Evolutionary conservation across 2,329 filamentous ascomycete genomes (phyloP), one percentile per base, ranked within the genome.

Genomic region (Colletotrichum sidae): DNA sequence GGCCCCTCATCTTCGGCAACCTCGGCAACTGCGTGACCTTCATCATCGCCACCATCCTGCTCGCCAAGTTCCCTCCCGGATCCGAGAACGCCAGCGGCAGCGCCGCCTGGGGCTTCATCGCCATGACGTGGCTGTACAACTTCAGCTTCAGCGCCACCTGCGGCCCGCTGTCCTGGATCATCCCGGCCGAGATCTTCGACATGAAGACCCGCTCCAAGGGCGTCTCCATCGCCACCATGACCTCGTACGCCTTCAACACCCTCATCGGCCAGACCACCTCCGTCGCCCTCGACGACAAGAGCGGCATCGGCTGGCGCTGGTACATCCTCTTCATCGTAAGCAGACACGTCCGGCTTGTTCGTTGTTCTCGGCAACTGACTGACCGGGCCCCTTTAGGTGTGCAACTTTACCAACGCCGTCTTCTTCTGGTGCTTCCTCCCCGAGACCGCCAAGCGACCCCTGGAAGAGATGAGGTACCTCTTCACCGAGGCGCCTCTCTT

Each of bases 111-210:
- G 90, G 87, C 1, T 95, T 94, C 77, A 94, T 94, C 67, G 72
- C 67, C 46, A 83, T 87, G 70, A 94, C 91, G 1, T 94, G 92
- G 92, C 74, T 92, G 2, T 94, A 92, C 83, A 94, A 94, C 78
- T 91, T 93, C 79, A 90, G 84, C 46, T 94, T 93, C 82, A 90
- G 85, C 4, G 84, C 85, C 39, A 90, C 90, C 2, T 92, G 89
- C 65, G 91, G 91, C 25, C 90, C 91, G 0, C 78, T 93, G 1
- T 78, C 75, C 0, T 85, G 77, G 84, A 85, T 86, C 69, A 88
- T 89, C 66, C 87, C 86, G 0, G 88, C 90, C 54, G 90, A 93
- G 73, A 90, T 93, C 45, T 94, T 94, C 77, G 91, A 94, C 76
- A 94, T 90, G 2, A 86, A 89, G 67, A 94, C 91, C 0, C 85